Conservation (phyloP, 495 filamentous ascomycete species). For the Talaromyces adpressus region DNA sequence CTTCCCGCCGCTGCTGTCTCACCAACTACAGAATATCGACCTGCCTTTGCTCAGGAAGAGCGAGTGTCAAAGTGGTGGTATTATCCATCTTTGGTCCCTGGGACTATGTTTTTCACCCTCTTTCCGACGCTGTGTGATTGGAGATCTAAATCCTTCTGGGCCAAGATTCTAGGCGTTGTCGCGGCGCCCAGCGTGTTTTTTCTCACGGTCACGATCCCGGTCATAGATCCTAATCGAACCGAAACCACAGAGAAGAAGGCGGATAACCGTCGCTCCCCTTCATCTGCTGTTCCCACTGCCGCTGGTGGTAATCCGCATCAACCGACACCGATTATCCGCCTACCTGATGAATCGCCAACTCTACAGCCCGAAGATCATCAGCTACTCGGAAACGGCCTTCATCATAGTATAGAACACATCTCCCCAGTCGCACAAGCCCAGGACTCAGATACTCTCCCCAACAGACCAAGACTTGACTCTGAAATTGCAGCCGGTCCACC, state of each 20-base stretch:
- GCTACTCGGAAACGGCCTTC: background rate
- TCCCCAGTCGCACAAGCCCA: background rate
- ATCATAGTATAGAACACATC: background rate
- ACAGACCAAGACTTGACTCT: constrained; percentile 32
- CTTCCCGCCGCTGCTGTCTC: constrained; percentile 45
- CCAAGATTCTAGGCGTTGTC: constrained; percentile 67
- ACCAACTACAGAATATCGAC: constrained; percentile 23
- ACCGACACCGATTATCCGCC: constrained; percentile 23
- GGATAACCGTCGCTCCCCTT: background rate
- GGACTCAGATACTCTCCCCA: constrained; percentile 6
- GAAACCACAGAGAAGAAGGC: constrained; percentile 36
- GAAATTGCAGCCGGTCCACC: constrained; percentile 28
- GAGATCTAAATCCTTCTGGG: constrained; percentile 67
- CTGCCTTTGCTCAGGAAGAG: constrained; percentile 13
- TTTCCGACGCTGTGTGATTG: constrained; percentile 86
- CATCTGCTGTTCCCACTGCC: constrained; percentile 14
- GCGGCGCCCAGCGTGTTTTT: constrained; percentile 86
- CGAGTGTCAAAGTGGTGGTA: constrained; percentile 61
- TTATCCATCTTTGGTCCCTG: constrained; percentile 57
- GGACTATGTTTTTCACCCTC: constrained; percentile 62
- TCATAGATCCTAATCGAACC: constrained; percentile 61
- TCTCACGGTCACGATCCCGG: constrained; percentile 86
- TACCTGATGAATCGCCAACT: constrained; percentile 40
- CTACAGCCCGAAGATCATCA: constrained; percentile 16
- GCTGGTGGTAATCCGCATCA: constrained; percentile 17